Percentiles rank a stretch among this genome's conserved stretches.
phyloP scores from a whole-genome alignment of 352 stramenopile species.

The Globisporangium nunn region DNA sequence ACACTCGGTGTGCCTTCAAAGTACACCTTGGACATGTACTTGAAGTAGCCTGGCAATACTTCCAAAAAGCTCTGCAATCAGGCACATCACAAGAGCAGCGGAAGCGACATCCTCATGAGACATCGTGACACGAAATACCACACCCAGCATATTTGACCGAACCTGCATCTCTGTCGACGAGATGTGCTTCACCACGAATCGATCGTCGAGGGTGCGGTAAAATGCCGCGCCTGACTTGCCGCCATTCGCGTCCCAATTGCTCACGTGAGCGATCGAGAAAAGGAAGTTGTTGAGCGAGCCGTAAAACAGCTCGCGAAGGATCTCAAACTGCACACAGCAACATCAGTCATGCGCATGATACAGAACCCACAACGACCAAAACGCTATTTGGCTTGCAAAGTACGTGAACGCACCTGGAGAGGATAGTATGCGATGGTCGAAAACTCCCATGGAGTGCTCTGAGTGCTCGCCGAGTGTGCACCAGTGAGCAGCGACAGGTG shows the following conservation, averaged over 20 bases:
- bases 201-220: slow-evolving; percentile 91
- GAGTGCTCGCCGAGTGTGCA: slow-evolving; percentile 21
- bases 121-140: neutral
- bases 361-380: neutral
- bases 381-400: neutral
- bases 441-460: slow-evolving; percentile 57
- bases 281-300: slow-evolving; percentile 54
- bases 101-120: too few relatives aligned
- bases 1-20: slow-evolving; percentile 93
- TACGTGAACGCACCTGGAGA: slow-evolving; percentile 46
- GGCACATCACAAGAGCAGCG: neutral
- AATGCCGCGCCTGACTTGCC: slow-evolving; percentile 97
- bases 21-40: slow-evolving; percentile 95
- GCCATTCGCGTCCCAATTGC: slow-evolving; percentile 90
- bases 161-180: slow-evolving; percentile 97
- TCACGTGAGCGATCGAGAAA: slow-evolving; percentile 78
- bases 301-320: slow-evolving; percentile 89
- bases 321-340: slow-evolving; percentile 69
- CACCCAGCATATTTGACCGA: neutral
- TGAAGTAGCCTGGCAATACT: slow-evolving; percentile 91
- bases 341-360: neutral
- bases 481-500: slow-evolving; percentile 52
- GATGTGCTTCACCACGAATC: slow-evolving; percentile 98
- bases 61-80: slow-evolving; percentile 66
- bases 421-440: slow-evolving; percentile 69